Base-by-base conservation (phyloP, 805 yeast genomes). In the Sungouiozyma intestinalis region DNA sequence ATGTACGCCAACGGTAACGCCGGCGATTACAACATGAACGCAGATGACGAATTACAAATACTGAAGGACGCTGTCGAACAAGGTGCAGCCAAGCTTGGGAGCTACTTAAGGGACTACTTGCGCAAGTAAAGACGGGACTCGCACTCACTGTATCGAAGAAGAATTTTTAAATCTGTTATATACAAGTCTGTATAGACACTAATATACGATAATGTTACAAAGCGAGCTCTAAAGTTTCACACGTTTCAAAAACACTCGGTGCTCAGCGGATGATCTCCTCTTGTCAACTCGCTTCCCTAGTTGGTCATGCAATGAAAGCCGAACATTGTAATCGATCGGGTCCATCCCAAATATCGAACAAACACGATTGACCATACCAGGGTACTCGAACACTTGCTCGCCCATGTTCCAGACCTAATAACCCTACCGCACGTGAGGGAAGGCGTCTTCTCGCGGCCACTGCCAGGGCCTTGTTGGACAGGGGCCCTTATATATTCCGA, bases 1-100 rank as follows among this genome's bases (percentile, higher is more conserved):
- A 24, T 31, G n/a, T 51, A 42, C 50, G 43, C 56, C 38, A 54
- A 56, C 27, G 56, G 58, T 16, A 62, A 7, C 5, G 69, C 64
- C 36, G 78, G 78, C 43, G 75, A 79, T 48, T 79, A 85, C 55
- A 71, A 81, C 41, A 78, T 80, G 39, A 78, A 81, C 44, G 81
- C 90, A n/a, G 80, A 79, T 52, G 95, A 92, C 55, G 98, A 92
- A 63, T 68, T 92, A 58, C 86, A 82, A 39, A 86, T 81, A 44
- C 67, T 92, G 57, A 87, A 85, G 66, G 95, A 85, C 62, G 96
- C 87, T 14, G 73, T 92, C 48, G 97, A 90, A 64, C 84, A 78
- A 50, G 97, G 97, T 45, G 97, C 97, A 18, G 83, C 80, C 57
- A 87, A 85, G 64, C 69, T 90, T 43, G 85, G 94, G 21, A 82